Percentiles rank a stretch among this genome's conserved stretches.
These are phyloP conservation scores for Chaetomiaceae sp. DNA, from an alignment of 2,329 filamentous ascomycete species.

Conservation along the genomic window DNA sequence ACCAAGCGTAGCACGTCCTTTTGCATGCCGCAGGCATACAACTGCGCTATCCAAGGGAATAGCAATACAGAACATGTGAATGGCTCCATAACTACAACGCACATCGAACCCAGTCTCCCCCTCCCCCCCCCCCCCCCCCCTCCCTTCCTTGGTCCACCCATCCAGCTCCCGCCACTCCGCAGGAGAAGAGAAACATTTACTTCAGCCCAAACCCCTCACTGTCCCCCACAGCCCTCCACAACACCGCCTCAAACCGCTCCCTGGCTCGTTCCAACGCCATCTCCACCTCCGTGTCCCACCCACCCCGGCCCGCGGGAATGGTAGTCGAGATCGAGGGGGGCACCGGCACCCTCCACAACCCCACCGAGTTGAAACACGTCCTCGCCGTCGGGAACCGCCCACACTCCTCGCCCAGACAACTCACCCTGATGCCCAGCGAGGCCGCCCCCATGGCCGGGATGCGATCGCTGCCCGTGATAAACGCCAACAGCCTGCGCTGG, in stretches of 20 bases:
- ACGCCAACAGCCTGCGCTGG: constrained; percentile 75
- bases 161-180: background rate
- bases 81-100: too few species aligned
- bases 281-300: too few species aligned
- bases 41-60: too few species aligned
- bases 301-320: too few species aligned
- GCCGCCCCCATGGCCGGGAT: constrained; percentile 85
- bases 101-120: too few species aligned
- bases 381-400: constrained; percentile 77
- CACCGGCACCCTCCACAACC: constrained; percentile 7
- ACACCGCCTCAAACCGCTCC: constrained; percentile 25
- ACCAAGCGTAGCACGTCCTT: too few species aligned
- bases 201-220: constrained; percentile 92
- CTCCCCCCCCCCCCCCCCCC: too few species aligned
- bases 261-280: too few species aligned
- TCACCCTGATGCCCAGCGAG: constrained; percentile 70
- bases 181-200: constrained; percentile 33
- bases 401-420: constrained; percentile 69
- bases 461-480: constrained; percentile 86
- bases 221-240: constrained; percentile 84
- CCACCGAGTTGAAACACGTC: constrained; percentile 84
- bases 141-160: too few species aligned
- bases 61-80: too few species aligned
- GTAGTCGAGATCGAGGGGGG: too few species aligned
- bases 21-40: too few species aligned